Evolutionary conservation across 768 basidiomycete genomes (phyloP).

Genomic region (Cystofilobasidium macerans): DNA sequence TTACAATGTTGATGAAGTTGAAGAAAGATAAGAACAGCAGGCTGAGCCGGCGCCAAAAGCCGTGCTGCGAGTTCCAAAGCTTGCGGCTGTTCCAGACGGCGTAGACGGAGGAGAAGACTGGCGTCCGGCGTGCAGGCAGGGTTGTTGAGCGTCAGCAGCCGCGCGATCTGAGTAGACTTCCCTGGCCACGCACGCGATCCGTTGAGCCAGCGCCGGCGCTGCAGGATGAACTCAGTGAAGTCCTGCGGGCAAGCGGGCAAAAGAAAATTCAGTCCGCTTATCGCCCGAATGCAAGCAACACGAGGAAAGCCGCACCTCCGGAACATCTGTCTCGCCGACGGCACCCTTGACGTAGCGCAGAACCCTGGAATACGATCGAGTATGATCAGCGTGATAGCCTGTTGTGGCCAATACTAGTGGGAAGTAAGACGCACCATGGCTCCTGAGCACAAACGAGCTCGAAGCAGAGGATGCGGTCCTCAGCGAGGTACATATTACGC

Average conservation of each 20-base stretch:
- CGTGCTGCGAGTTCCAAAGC: slow-evolving; percentile 71
- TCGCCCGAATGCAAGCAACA: slow-evolving; percentile 80
- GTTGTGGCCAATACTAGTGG: neutral
- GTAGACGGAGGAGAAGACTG: slow-evolving; percentile 96
- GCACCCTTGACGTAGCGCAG: slow-evolving; percentile 64
- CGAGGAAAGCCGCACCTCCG: slow-evolving; percentile 85
- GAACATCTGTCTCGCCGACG: slow-evolving; percentile 92
- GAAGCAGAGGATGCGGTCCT: slow-evolving; percentile 78
- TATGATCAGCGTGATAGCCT: neutral
- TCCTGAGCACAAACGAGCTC: slow-evolving; percentile 55
- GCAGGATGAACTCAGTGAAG: slow-evolving; percentile 10
- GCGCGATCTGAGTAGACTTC: slow-evolving; percentile 32
- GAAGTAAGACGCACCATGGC: slow-evolving; percentile 1
- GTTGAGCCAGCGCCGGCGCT: slow-evolving; percentile 39
- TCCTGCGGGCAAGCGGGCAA: too few species aligned
- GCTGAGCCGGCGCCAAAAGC: slow-evolving; percentile 56
- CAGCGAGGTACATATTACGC: slow-evolving; percentile 81
- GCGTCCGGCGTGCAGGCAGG: slow-evolving; percentile 48
- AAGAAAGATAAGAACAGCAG: slow-evolving; percentile 78
- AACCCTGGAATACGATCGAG: neutral
- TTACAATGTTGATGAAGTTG: slow-evolving; percentile 47
- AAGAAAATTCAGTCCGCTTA: neutral
- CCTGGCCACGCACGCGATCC: slow-evolving; percentile 73
- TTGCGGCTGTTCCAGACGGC: slow-evolving; percentile 78
- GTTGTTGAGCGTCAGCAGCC: too few species aligned